Conservation (phyloP, 2,329 filamentous ascomycete genomes). For the Acrocalymma vagum region DNA sequence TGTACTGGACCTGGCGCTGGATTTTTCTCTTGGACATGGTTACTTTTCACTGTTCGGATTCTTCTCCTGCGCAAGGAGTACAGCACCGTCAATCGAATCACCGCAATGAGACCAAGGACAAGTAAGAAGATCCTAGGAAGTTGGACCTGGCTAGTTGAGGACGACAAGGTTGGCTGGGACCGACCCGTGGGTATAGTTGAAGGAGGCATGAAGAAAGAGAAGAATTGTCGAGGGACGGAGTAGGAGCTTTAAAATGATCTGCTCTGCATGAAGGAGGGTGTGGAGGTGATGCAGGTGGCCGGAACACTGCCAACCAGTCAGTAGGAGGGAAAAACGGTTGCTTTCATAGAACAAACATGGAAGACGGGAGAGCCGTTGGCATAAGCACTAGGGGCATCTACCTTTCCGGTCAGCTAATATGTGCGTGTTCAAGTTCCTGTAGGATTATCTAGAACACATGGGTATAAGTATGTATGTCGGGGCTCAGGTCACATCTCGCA, state of each 20-base stretch:
- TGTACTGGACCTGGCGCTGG: conserved; percentile 7
- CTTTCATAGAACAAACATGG: conserved; percentile 47
- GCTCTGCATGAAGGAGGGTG: conserved; percentile 32
- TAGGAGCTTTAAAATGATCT: conserved; percentile 27
- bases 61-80: conserved; percentile 15
- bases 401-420: conserved; percentile 37
- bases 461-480: conserved; percentile 36
- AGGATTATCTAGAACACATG: conserved; percentile 41
- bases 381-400: conserved; percentile 43
- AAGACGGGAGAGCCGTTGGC: conserved; percentile 38
- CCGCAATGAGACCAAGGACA: conserved; percentile 22
- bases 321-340: conserved; percentile 27
- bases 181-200: conserved; percentile 21
- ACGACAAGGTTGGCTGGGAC: conserved; percentile 17
- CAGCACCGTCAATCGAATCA: conserved; percentile 21
- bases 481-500: conserved; percentile 32
- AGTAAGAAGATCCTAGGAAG: conserved; percentile 28
- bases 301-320: conserved; percentile 40
- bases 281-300: conserved; percentile 39
- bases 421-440: conserved; percentile 25
- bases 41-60: not conserved
- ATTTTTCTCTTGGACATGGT: conserved; percentile 12
- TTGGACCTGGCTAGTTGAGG: conserved; percentile 8
- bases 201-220: conserved; percentile 40
- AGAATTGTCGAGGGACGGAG: conserved; percentile 18